Base-by-base conservation (phyloP, 805 yeast species). In the Wickerhamiella bombiphila region DNA sequence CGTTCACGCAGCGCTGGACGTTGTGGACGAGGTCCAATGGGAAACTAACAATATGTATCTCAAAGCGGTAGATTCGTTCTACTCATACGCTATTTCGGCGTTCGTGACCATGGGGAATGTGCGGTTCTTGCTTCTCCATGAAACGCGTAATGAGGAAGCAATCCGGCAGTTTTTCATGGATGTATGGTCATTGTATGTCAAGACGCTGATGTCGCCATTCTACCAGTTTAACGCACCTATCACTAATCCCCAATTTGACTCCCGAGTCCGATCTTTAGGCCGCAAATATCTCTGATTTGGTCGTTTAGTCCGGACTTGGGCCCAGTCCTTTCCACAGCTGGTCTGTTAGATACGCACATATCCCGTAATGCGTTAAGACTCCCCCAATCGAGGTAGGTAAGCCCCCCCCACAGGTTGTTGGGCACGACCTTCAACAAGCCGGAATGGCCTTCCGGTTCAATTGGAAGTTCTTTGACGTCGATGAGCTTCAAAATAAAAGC, bases 11-110 rank as follows among this genome's bases (percentile, higher is more conserved):
- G 74, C 97, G 2, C 59, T 91, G 26, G 98, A 91, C 56, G 66
- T 91, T n/a, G 74, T 91, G 0, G 95, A 91, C 45, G 94, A 86
- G 49, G 59, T 74, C 2, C 96, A 85, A 53, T 85, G 94, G 88
- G 69, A 72, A 34, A 65, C 71, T 7, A 72, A 66, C 44, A 64
- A 68, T 32, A 64, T 79, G 44, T 77, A 80, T 51, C 60, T 85
- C 44, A 86, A 88, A 33, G 71, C 71, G 32, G 71, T 88, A 15
- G 98, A 91, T 58, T 74, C 76, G 26, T 88, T 83, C 56, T 82
- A 86, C 55, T 93, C 91, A 4, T 72, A 75, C 46, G 62, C 68
- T 34, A 72, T 88, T n/a, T 80, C 83, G 39, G 93, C 88, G 3
- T 91, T 74, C 54, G 67, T 88, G 29, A 82, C 95, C 0, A 85